Percentiles rank a stretch among this genome's conserved stretches.
Conservation (phyloP, 2,329 filamentous ascomycete genomes). For the Ophiocordyceps robertsii region DNA sequence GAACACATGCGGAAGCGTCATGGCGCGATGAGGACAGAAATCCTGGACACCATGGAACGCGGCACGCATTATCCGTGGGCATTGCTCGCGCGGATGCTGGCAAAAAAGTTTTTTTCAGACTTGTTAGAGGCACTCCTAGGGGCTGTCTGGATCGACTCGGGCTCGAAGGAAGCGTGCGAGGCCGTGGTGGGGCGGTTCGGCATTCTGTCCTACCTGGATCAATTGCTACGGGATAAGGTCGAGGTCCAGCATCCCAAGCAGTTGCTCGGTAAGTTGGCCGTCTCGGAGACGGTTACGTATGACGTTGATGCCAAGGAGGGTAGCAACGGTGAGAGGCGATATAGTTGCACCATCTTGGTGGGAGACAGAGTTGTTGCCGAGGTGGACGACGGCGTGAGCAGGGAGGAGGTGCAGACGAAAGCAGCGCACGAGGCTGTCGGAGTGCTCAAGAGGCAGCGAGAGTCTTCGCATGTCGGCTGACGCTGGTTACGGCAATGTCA, state of each 20-base stretch:
- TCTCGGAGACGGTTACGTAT: slow-evolving; percentile 40
- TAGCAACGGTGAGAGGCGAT: slow-evolving; percentile 12
- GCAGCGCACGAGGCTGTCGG: slow-evolving; percentile 39
- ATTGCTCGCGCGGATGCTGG: slow-evolving; percentile 47
- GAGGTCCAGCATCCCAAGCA: slow-evolving; percentile 54
- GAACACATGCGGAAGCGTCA: slow-evolving; percentile 30
- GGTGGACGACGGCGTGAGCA: slow-evolving; percentile 30
- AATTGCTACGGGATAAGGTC: slow-evolving; percentile 45
- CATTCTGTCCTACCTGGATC: slow-evolving; percentile 47
- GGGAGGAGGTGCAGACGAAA: slow-evolving; percentile 38
- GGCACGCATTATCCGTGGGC: slow-evolving; percentile 62
- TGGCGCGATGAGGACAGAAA: slow-evolving; percentile 27
- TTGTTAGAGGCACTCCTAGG: slow-evolving; percentile 70
- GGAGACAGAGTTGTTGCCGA: slow-evolving; percentile 30
- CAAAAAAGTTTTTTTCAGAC: slow-evolving; percentile 72
- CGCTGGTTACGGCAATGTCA: background rate
- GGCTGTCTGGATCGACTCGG: slow-evolving; percentile 72
- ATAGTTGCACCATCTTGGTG: slow-evolving; percentile 34
- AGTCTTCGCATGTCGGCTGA: background rate
- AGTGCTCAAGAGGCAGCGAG: slow-evolving; percentile 14
- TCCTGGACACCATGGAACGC: slow-evolving; percentile 35
- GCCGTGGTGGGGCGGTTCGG: slow-evolving; percentile 49
- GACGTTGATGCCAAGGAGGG: slow-evolving; percentile 14
- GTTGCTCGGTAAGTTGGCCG: slow-evolving; percentile 47
- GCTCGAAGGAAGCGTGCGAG: slow-evolving; percentile 45